Evolutionary conservation across 2,329 filamentous ascomycete species (phyloP), one percentile per base, ranked within the genome.

Genomic region (Hypoxylon sp.): DNA sequence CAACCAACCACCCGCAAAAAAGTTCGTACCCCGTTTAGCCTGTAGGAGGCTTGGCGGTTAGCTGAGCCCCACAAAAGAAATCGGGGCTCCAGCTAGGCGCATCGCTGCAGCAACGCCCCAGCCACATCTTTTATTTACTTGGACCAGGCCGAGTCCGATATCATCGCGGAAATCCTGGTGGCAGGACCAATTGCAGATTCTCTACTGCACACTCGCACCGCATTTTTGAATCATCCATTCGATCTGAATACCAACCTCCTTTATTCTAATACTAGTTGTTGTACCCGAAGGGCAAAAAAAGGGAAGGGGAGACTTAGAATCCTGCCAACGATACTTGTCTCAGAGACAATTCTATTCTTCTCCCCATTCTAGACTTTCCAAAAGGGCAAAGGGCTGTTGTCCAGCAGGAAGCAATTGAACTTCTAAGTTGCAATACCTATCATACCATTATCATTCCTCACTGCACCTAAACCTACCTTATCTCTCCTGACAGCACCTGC

Each of bases 41-140:
- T 35, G 55, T 11, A 61, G 37, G 24, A 59, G 26, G 52, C 65
- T 68, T 68, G 65, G 65, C 61, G 37, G 51, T 3, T 26, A 54
- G 44, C 46, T 29, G 46, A 35, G 39, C 10, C 39, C 65, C 65
- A 44, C 51, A 26, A 24, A 47, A 47, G 42, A 35, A 17, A n/a
- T 57, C 55, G 46, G 62, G 70, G 58, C 52, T 58, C 44, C 31
- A 67, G 66, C 62, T 68, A 37, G 66, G 44, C 39, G 55, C 54
- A 75, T 77, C 68, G 42, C 73, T 70, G 62, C 53, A 67, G 74
- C 75, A 77, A 77, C 75, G 58, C 37, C 71, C 74, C 74, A 77
- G 75, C 75, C 75, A 76, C 74, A 74, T 72, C 69, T 73, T 77
- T 75, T 77, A 75, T 77, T 76, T 75, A 75, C 73, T 73, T 70